Evolutionary conservation across 257 asterid species (phyloP).

Genomic region (Gentiana dahurica): DNA sequence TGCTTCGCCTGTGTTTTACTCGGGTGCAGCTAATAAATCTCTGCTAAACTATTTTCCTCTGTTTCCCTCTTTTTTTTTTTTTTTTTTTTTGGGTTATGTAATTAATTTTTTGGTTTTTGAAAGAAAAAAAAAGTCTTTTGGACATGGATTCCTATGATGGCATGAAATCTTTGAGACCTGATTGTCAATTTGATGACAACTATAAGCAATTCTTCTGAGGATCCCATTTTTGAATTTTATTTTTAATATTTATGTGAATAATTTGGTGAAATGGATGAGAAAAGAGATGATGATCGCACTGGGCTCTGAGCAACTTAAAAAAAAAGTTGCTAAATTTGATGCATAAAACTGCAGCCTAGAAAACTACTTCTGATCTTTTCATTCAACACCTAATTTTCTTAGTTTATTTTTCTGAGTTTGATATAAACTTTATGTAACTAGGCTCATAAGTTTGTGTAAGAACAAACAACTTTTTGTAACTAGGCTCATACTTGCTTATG

Average conservation of each 20-base stretch:
- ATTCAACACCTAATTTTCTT: too few species aligned
- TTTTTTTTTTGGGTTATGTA: too few species aligned
- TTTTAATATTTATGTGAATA: too few species aligned
- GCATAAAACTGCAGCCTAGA: slow-evolving; percentile 83
- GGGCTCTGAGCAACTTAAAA: slow-evolving; percentile 83
- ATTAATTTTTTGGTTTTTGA: background rate
- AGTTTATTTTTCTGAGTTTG: too few species aligned
- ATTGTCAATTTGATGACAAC: slow-evolving; percentile 68
- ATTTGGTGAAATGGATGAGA: background rate
- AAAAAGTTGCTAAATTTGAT: slow-evolving; percentile 34
- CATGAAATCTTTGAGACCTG: slow-evolving; percentile 98
- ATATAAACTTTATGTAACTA: too few species aligned
- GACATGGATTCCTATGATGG: slow-evolving; percentile 55
- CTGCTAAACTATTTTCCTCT: slow-evolving; percentile 26
- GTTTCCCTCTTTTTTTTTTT: background rate
- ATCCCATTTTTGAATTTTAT: background rate
- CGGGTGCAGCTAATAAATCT: slow-evolving; percentile 48
- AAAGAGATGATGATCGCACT: slow-evolving; percentile 86
- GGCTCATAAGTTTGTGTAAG: too few species aligned
- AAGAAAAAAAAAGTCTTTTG: background rate
- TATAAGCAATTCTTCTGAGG: slow-evolving; percentile 73
- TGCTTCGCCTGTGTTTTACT: slow-evolving; percentile 45
- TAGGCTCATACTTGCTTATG: too few species aligned
- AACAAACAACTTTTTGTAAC: too few species aligned
- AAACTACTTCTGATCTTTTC: slow-evolving; percentile 69